Conservation (phyloP, 1,284 basidiomycete genomes). For the Microbotryum scabiosae region DNA sequence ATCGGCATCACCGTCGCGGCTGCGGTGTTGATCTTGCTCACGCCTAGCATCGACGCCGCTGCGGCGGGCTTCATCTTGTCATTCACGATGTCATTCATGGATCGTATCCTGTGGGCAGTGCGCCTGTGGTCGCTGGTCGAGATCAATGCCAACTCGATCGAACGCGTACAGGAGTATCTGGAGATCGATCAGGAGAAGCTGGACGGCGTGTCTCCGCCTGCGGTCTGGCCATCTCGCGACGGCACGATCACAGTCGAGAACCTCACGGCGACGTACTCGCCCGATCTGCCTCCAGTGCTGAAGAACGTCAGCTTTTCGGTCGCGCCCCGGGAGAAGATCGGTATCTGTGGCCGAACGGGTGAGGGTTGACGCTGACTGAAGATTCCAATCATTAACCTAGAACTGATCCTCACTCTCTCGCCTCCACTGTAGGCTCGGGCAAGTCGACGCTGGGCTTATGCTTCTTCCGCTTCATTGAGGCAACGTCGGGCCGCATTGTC, state of each 20-base stretch:
- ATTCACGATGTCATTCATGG: slow-evolving; percentile 42
- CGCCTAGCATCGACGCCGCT: slow-evolving; percentile 40
- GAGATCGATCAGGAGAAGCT: slow-evolving; percentile 45
- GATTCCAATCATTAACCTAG: background rate
- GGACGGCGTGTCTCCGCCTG: slow-evolving; percentile 44
- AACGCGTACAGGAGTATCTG: slow-evolving; percentile 47
- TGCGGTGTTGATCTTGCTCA: slow-evolving; percentile 42
- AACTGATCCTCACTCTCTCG: no score
- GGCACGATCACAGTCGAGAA: slow-evolving; percentile 44
- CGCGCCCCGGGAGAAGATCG: slow-evolving; percentile 44
- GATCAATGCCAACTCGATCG: slow-evolving; percentile 45
- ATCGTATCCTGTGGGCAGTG: slow-evolving; percentile 45
- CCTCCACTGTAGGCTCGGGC: slow-evolving; percentile 29
- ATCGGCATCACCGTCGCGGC: slow-evolving; percentile 45
- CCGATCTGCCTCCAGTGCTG: slow-evolving; percentile 46
- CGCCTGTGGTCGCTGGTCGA: slow-evolving; percentile 45
- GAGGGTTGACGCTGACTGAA: slow-evolving; percentile 9
- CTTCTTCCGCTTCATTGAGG: slow-evolving; percentile 47
- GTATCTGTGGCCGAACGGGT: slow-evolving; percentile 48
- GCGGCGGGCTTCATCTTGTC: slow-evolving; percentile 34
- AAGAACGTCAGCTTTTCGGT: slow-evolving; percentile 46
- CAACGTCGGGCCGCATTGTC: slow-evolving; percentile 40
- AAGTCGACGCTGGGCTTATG: slow-evolving; percentile 44
- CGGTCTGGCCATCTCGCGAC: slow-evolving; percentile 45
- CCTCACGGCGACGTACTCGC: slow-evolving; percentile 45